Conservation (phyloP, 345 rosid genomes). For the Lepidium africanum region DNA sequence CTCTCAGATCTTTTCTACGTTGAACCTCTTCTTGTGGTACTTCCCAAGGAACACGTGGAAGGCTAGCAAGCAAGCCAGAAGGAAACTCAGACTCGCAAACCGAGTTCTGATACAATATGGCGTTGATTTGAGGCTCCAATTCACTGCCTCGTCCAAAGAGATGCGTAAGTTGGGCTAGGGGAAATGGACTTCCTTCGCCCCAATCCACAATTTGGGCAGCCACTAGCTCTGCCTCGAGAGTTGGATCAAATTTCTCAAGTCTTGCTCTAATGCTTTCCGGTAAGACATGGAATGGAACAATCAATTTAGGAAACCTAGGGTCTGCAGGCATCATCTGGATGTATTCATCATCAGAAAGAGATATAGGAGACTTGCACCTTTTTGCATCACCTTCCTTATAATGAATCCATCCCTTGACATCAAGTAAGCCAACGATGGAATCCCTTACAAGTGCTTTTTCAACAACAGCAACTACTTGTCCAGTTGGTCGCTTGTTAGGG, state of each 20-base stretch:
- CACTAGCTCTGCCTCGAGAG: slow-evolving; percentile 65
- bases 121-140: slow-evolving; percentile 54
- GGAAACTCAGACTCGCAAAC: slow-evolving; percentile 58
- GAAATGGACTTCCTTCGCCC: slow-evolving; percentile 58
- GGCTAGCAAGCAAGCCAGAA: slow-evolving; percentile 45
- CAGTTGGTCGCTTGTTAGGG: slow-evolving; percentile 79
- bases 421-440: slow-evolving; percentile 66
- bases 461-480: slow-evolving; percentile 63
- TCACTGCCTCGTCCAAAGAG: slow-evolving; percentile 69
- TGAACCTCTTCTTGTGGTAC: slow-evolving; percentile 54
- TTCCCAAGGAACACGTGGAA: slow-evolving; percentile 69
- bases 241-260: slow-evolving; percentile 50
- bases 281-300: slow-evolving; percentile 41
- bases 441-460: slow-evolving; percentile 58
- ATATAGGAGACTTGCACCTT: slow-evolving; percentile 28
- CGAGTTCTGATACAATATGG: slow-evolving; percentile 66
- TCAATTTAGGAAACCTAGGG: slow-evolving; percentile 66
- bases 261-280: slow-evolving; percentile 61
- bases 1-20: slow-evolving; percentile 63
- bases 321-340: slow-evolving; percentile 57
- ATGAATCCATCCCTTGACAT: slow-evolving; percentile 52
- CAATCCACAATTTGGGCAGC: slow-evolving; percentile 63
- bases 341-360: slow-evolving; percentile 35
- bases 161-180: slow-evolving; percentile 44
- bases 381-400: slow-evolving; percentile 35